A percentile compares a stretch with the other conserved stretches of the same genome.
phyloP scores from a whole-genome alignment of 2,329 filamentous ascomycete species.

The Epichloe typhina region DNA sequence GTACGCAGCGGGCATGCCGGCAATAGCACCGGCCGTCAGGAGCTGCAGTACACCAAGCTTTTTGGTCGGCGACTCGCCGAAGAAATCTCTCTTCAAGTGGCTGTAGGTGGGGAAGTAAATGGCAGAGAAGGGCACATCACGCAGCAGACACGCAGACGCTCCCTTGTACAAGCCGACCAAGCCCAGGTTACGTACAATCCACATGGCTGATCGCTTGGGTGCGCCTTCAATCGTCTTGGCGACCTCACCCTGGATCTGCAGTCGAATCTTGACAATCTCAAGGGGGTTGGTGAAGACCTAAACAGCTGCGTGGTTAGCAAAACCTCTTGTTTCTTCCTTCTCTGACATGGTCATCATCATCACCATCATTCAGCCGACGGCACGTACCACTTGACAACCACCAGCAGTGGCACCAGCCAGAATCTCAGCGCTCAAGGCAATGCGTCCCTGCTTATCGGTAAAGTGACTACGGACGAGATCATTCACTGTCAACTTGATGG shows the following conservation, averaged over 20 bases:
- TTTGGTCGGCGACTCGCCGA: slow-evolving; percentile 77
- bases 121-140: slow-evolving; percentile 93
- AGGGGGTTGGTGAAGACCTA: slow-evolving; percentile 97
- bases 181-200: slow-evolving; percentile 94
- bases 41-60: slow-evolving; percentile 85
- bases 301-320: neutral
- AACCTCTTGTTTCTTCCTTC: neutral
- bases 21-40: slow-evolving; percentile 86
- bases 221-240: slow-evolving; percentile 73
- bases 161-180: slow-evolving; percentile 94
- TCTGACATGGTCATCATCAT: neutral
- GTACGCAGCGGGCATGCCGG: slow-evolving; percentile 84
- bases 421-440: slow-evolving; percentile 60
- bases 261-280: slow-evolving; percentile 97
- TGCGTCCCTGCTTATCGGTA: slow-evolving; percentile 63
- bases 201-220: slow-evolving; percentile 85
- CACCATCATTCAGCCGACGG: slow-evolving; percentile 26
- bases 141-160: slow-evolving; percentile 82
- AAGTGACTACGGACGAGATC: slow-evolving; percentile 72
- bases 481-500: slow-evolving; percentile 97
- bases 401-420: slow-evolving; percentile 82
- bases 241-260: slow-evolving; percentile 94
- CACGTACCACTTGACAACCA: slow-evolving; percentile 91
- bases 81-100: slow-evolving; percentile 86
- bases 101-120: slow-evolving; percentile 98